phyloP scores from a whole-genome alignment of 2,329 filamentous ascomycete genomes.

The Cladosporium sp. region DNA sequence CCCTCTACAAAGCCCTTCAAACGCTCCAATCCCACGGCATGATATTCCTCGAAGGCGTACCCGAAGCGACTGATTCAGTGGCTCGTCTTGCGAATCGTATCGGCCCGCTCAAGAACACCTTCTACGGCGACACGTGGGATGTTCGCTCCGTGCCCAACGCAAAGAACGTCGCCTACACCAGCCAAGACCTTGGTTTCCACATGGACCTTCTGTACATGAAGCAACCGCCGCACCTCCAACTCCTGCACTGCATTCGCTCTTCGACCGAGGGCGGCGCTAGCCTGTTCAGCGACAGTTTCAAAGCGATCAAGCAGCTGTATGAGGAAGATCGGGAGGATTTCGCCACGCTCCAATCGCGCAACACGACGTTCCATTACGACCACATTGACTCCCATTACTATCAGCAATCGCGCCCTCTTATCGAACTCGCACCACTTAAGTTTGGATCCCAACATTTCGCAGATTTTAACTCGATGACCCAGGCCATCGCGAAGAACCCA shows the following conservation, averaged over 20 bases:
- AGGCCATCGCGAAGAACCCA: not conserved
- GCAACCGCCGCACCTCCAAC: slow-evolving; percentile 74
- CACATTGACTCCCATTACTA: slow-evolving; percentile 46
- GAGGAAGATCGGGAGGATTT: slow-evolving; percentile 17
- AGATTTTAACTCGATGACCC: not conserved
- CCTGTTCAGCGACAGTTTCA: slow-evolving; percentile 74
- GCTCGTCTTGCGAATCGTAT: slow-evolving; percentile 66
- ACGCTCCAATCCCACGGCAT: slow-evolving; percentile 66
- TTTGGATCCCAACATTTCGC: not conserved
- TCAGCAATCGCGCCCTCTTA: slow-evolving; percentile 24
- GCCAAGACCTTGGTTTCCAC: slow-evolving; percentile 76
- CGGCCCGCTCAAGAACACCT: slow-evolving; percentile 76
- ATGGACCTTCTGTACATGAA: slow-evolving; percentile 89
- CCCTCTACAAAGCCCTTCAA: slow-evolving; percentile 58
- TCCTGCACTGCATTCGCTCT: slow-evolving; percentile 86
- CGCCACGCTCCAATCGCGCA: slow-evolving; percentile 9
- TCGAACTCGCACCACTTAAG: slow-evolving; percentile 17
- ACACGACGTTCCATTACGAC: slow-evolving; percentile 45
- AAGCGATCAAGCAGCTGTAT: slow-evolving; percentile 46
- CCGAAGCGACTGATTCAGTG: slow-evolving; percentile 52
- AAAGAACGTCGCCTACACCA: slow-evolving; percentile 88
- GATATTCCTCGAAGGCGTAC: slow-evolving; percentile 72
- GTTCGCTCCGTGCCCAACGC: slow-evolving; percentile 76
- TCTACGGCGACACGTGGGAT: slow-evolving; percentile 90
- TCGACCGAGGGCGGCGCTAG: slow-evolving; percentile 76